These are phyloP conservation scores for Chloranthus sessilifolius DNA, from an alignment of 164 flowering plant species.

Conservation along the genomic window DNA sequence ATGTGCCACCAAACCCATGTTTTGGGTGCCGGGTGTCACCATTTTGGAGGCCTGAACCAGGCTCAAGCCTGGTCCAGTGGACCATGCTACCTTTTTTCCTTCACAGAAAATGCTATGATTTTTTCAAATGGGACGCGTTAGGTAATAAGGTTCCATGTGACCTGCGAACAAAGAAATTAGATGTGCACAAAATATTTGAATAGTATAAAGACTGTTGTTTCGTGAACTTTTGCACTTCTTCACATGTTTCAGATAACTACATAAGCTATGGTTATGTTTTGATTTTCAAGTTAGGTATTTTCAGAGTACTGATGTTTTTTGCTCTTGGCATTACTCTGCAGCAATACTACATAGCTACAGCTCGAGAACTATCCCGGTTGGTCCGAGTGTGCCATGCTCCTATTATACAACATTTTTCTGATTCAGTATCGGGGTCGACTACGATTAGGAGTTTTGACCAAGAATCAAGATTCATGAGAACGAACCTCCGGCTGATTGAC, in stretches of 20 bases:
- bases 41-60: no score
- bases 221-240: conserved; percentile 13
- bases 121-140: no score
- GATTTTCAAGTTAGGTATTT: conserved; percentile 19
- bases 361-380: conserved; percentile 71
- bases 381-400: conserved; percentile 74
- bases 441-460: conserved; percentile 80
- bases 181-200: conserved; percentile 20
- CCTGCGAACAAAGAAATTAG: conserved; percentile 7
- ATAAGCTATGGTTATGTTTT: not conserved
- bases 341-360: conserved; percentile 67
- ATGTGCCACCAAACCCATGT: no score
- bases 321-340: conserved; percentile 36
- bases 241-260: not conserved
- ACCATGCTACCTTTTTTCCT: no score
- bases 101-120: no score
- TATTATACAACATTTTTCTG: conserved; percentile 72
- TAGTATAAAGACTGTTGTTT: conserved; percentile 24
- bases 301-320: conserved; percentile 48
- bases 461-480: conserved; percentile 46
- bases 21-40: no score
- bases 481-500: conserved; percentile 41
- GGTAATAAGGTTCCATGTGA: no score
- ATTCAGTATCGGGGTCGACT: conserved; percentile 65
- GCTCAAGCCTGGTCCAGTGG: no score